Evolutionary conservation across 2,329 filamentous ascomycete species (phyloP).

Genomic region (Hypomyces perniciosus): DNA sequence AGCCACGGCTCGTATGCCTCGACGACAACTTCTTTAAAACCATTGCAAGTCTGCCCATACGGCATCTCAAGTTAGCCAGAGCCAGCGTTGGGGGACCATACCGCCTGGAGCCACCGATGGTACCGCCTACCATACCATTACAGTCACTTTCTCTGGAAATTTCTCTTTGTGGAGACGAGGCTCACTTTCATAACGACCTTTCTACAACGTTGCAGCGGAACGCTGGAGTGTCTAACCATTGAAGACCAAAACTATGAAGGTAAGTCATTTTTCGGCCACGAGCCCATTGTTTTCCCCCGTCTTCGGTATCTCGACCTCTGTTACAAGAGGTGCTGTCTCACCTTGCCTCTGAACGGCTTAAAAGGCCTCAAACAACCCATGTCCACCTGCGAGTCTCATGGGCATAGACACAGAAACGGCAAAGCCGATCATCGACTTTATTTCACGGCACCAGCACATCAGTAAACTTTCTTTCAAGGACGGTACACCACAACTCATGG

Average conservation of each 20-base stretch:
- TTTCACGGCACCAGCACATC: background rate
- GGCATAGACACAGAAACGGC: background rate
- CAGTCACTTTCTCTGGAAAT: background rate
- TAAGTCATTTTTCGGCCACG: background rate
- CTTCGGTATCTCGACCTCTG: background rate
- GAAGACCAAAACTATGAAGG: background rate
- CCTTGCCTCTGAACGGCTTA: background rate
- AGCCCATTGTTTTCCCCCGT: background rate
- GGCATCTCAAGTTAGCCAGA: background rate
- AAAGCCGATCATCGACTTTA: background rate
- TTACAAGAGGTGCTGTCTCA: background rate
- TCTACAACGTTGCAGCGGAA: background rate
- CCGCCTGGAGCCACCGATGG: background rate
- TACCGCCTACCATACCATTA: background rate
- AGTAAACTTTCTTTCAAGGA: background rate
- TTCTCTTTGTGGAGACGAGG: background rate
- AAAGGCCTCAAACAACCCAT: background rate
- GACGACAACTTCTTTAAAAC: conserved; percentile 1
- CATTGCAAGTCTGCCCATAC: background rate
- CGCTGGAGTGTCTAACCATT: background rate
- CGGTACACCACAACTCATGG: background rate
- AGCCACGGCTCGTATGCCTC: no score
- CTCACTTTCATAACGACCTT: background rate
- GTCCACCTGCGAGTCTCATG: background rate
- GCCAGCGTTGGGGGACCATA: background rate